phyloP scores from a whole-genome alignment of 148 eudicot genomes.

The Polygonum maritimum region DNA sequence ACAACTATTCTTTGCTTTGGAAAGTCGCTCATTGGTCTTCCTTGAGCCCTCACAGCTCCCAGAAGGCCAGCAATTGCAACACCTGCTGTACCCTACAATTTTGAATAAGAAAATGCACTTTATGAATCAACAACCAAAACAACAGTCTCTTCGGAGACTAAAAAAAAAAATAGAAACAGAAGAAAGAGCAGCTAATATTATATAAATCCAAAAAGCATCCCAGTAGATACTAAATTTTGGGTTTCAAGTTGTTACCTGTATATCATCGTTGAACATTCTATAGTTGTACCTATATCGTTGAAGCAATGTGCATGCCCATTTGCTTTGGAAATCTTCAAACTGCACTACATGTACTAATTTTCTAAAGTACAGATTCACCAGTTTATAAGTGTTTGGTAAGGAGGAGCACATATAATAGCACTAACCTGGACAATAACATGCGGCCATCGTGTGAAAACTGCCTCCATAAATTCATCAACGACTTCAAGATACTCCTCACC shows the following conservation, averaged over 20 bases:
- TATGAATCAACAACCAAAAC: not conserved
- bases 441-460: constrained; percentile 95
- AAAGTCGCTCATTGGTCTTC: constrained; percentile 89
- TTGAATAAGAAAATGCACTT: not conserved
- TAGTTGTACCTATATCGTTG: constrained; percentile 85
- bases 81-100: constrained; percentile 89
- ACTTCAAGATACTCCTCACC: constrained; percentile 91
- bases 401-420: not conserved
- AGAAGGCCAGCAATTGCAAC: constrained; percentile 97
- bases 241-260: constrained; percentile 48
- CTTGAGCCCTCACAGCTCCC: constrained; percentile 99
- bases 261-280: constrained; percentile 98
- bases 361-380: not conserved
- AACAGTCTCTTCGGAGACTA: no score
- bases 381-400: no score
- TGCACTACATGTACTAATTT: constrained; percentile 18
- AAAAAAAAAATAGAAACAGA: no score
- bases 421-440: constrained; percentile 84
- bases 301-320: constrained; percentile 91
- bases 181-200: no score
- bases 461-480: constrained; percentile 94
- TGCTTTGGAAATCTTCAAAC: constrained; percentile 99
- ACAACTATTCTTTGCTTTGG: constrained; percentile 95
- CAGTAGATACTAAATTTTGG: not conserved
- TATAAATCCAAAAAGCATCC: no score